Conservation (phyloP, 2,329 filamentous ascomycete species). For the Hymenoscyphus infarciens region DNA sequence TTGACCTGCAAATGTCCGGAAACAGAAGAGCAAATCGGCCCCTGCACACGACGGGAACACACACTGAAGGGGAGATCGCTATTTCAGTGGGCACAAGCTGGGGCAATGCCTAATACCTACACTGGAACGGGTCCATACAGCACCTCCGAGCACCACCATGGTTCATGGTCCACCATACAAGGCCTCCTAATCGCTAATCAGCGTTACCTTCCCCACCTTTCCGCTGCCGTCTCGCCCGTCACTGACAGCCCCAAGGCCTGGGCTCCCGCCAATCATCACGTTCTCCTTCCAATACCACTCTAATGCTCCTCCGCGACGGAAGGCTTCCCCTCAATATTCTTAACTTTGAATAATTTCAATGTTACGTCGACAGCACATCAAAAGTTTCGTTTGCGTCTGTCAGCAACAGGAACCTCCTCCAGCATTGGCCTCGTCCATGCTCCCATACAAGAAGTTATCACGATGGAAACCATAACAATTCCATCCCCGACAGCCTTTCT, state of each 20-base stretch:
- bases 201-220: slow-evolving; percentile 7
- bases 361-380: slow-evolving; percentile 19
- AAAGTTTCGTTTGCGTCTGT: slow-evolving; percentile 5
- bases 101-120: background rate
- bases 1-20: slow-evolving; percentile 3
- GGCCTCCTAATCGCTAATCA: slow-evolving; percentile 3
- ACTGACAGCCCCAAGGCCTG: background rate
- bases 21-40: background rate
- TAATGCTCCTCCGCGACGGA: background rate
- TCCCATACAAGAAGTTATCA: slow-evolving; percentile 21
- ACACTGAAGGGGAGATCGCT: slow-evolving; percentile 3
- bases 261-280: slow-evolving; percentile 13
- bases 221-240: background rate
- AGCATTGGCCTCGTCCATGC: slow-evolving; percentile 21
- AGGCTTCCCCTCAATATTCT: slow-evolving; percentile 9
- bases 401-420: slow-evolving; percentile 10
- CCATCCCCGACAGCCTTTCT: slow-evolving; percentile 56
- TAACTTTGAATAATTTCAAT: slow-evolving; percentile 10
- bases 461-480: slow-evolving; percentile 57
- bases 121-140: background rate
- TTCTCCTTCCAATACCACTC: slow-evolving; percentile 9
- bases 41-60: background rate
- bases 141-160: too few species aligned
- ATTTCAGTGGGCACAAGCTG: slow-evolving; percentile 1
- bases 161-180: background rate